Conservation (phyloP, 1,139 yeast genomes). For the Taphrina flavorubra region DNA sequence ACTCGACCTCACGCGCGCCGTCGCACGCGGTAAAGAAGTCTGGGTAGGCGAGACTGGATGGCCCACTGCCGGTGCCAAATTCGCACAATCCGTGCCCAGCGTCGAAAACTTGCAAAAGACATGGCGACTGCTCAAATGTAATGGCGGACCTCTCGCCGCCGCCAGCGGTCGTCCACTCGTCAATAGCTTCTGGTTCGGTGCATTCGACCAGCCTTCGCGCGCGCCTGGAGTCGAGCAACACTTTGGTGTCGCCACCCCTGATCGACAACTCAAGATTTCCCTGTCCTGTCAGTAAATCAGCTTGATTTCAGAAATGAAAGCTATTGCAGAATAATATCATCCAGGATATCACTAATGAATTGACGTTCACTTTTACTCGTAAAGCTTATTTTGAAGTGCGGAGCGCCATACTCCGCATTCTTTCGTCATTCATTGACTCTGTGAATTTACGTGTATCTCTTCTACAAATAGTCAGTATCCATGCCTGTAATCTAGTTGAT, state of each 20-base stretch:
- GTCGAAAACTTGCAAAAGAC: conserved; percentile 72
- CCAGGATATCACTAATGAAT: too few species aligned
- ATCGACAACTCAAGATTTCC: conserved; percentile 23
- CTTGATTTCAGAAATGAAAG: too few species aligned
- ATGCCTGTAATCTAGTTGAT: too few species aligned
- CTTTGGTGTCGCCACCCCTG: conserved; percentile 28
- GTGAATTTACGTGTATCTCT: background rate
- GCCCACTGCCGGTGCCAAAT: conserved; percentile 88
- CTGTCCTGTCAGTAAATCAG: conserved; percentile 22
- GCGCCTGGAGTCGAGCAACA: conserved; percentile 30
- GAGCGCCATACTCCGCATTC: background rate
- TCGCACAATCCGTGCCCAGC: conserved; percentile 61
- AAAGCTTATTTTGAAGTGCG: background rate
- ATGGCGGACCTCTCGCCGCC: conserved; percentile 10
- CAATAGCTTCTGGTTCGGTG: conserved; percentile 24
- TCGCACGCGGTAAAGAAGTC: conserved; percentile 83
- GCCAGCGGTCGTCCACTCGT: background rate
- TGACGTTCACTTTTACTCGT: too few species aligned
- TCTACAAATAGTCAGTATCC: too few species aligned
- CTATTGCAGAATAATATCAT: too few species aligned
- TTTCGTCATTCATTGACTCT: background rate
- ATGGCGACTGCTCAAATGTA: conserved; percentile 58
- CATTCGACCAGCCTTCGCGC: conserved; percentile 21
- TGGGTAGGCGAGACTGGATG: conserved; percentile 99
- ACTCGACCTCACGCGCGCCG: conserved; percentile 78